phyloP scores from a whole-genome alignment of 192 early-diverging fungal genomes.

The Coemansia sp. region DNA sequence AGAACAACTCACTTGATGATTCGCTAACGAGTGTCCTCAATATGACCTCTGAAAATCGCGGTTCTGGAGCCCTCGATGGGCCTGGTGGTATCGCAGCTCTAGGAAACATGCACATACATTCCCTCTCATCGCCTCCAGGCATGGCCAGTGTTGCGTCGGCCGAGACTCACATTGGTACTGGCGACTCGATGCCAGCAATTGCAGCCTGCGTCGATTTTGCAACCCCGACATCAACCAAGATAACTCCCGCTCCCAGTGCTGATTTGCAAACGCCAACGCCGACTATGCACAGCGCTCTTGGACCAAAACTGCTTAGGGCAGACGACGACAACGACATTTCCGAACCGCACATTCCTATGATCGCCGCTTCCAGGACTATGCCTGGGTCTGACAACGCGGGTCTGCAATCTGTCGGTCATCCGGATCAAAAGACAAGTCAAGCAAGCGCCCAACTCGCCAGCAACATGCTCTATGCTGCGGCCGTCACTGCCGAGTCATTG shows the following conservation, averaged over 20 bases:
- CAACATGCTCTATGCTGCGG: neutral
- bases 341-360: neutral
- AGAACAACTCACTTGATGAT: neutral
- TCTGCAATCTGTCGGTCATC: neutral
- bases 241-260: conserved; percentile 41
- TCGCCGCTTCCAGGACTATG: neutral
- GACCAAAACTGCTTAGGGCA: neutral
- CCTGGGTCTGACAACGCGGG: neutral
- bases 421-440: neutral
- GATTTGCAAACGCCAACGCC: conserved; percentile 42
- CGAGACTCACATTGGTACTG: conserved; percentile 22
- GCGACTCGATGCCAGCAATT: conserved; percentile 16
- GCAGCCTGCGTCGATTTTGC: conserved; percentile 28
- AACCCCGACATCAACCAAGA: conserved; percentile 39
- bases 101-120: neutral
- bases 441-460: neutral
- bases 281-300: conserved; percentile 6
- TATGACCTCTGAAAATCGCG: neutral
- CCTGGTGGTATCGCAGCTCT: neutral
- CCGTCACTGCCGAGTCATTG: neutral
- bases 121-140: conserved; percentile 47
- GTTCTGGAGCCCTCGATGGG: neutral
- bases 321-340: conserved; percentile 4
- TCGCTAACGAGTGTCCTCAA: neutral
- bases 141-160: conserved; percentile 18